Base-by-base conservation (phyloP, 768 basidiomycete species). In the Pleurotus giganteus region DNA sequence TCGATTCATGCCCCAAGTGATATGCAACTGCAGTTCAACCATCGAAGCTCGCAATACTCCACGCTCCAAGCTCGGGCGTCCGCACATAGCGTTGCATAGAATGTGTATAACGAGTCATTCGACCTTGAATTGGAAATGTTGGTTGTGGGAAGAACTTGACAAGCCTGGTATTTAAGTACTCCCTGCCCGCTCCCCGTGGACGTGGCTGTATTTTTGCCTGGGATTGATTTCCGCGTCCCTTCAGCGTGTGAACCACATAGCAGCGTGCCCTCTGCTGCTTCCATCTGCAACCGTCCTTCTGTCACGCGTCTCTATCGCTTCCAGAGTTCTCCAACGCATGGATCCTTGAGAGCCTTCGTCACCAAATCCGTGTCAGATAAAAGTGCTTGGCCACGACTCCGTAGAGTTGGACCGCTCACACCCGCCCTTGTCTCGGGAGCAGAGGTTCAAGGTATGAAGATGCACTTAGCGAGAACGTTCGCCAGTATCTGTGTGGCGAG, bases 281-380 rank as follows among this genome's bases (percentile, higher is more conserved):
- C 49, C 49, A 24, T 24, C 49, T 51, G 49, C 29, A 7, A 7
- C 39, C 21, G 26, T 24, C 11, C 44, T 45, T 37, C 34, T 15
- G 24, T 28, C 49, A 51, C 37, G 49, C 34, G 49, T 37, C 9
- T 26, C 17, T 21, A 4, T 23, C n/a, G 49, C 49, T 51, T 51
- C 49, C 21, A 13, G 17, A 17, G 49, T 51, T 51, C 49, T 37
- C 21, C 15, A 17, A 21, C 49, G 23, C 49, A 37, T 51, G 49
- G 12, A 3, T 21, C 21, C 21, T 13, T 19, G 19, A 41, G n/a
- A 19, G 41, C 41, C 23, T 9, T 24, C 44, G 23, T 45, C 39
- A 36, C 34, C n/a, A 9, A 36, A 9, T 36, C 41, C 9, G 9
- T 23, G 41, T 9, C 9, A 17, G 41, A 15, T 43, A 21, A 43